Evolutionary conservation across 805 yeast genomes (phyloP), one percentile per base, ranked within the genome.

Genomic region (Lipomyces orientalis): DNA sequence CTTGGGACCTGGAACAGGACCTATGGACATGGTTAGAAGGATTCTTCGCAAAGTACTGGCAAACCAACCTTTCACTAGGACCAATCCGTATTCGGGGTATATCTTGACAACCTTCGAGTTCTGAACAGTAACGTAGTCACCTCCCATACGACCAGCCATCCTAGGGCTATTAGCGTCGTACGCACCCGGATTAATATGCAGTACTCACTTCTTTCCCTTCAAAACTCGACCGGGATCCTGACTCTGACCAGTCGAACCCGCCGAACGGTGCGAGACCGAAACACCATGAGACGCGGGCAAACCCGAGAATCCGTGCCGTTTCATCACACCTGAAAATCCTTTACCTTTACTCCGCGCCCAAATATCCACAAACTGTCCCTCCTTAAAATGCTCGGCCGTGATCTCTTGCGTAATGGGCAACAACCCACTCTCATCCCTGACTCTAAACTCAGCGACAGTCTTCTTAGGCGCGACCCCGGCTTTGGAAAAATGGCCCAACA

Each of bases 101-200:
- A 89, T 89, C 76, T 90, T 90, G 75, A 95, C 81, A 29, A 95
- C 88, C 76, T 88, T 84, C 33, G 88, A 83, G 78, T 92, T 93
- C 77, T 88, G 90, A 33, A 87, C 85, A 2, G 98, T 94, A 69
- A 86, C 85, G 73, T 82, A 83, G 64, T 85, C 83, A 69, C 86
- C 88, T 73, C 99, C 99, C 95, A 93, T 89, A 79, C 91, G 90
- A 72, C 99, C 99, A 49, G 98, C 97, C 99, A 95, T 94, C 81
- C 60, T 62, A 29, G 14, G 9, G 25, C 55, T 16, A 31, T 43
- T 29, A 16, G 34, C 25, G 0, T n/a, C 29, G 31, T 16, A 12
- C n/a, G 31, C 31, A 22, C 12, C 6, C 25, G 7, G 14, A 31
- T 14, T 9, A 14, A 25, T 2, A 52, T 25, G 19, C 29, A 4